Percentiles rank a stretch among this genome's conserved stretches.
Evolutionary conservation across 108 stramenopile genomes (phyloP).

Genomic region (Halocafeteria seosinensis): DNA sequence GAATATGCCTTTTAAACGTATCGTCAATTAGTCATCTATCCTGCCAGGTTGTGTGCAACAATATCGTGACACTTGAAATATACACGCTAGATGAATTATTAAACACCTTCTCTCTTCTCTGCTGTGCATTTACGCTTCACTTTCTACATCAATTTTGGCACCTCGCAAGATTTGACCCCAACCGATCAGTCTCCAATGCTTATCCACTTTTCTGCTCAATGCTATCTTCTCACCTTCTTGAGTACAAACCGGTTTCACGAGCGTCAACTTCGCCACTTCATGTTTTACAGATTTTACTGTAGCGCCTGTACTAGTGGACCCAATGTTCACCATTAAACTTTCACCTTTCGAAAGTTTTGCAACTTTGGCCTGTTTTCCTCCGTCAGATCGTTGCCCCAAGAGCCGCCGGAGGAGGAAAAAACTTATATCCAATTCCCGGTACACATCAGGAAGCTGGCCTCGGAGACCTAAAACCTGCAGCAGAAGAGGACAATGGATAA

Average conservation of each 20-base stretch:
- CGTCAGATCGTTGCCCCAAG: slow-evolving; percentile 90
- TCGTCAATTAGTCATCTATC: too few relatives aligned
- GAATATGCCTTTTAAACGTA: too few relatives aligned
- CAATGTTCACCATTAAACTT: slow-evolving; percentile 99
- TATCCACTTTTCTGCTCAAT: slow-evolving; percentile 88
- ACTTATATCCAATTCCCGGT: slow-evolving; percentile 88
- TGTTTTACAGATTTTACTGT: slow-evolving; percentile 80
- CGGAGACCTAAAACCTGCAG: slow-evolving; percentile 63
- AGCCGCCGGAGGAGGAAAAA: slow-evolving; percentile 87
- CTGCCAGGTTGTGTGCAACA: too few relatives aligned
- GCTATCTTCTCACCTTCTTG: slow-evolving; percentile 99
- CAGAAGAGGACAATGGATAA: not conserved
- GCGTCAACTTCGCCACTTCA: slow-evolving; percentile 80
- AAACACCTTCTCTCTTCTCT: too few relatives aligned
- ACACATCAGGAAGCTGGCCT: slow-evolving; percentile 87
- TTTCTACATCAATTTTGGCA: too few relatives aligned
- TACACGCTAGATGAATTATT: too few relatives aligned
- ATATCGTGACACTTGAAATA: too few relatives aligned
- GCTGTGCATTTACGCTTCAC: too few relatives aligned
- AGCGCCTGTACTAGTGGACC: slow-evolving; percentile 87
- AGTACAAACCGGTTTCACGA: slow-evolving; percentile 97
- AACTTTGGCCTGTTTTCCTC: slow-evolving; percentile 94
- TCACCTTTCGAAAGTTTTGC: slow-evolving; percentile 81
- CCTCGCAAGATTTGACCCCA: slow-evolving; percentile 48
- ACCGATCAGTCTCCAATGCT: slow-evolving; percentile 90